phyloP scores from a whole-genome alignment of 2,329 filamentous ascomycete genomes.

The Venturia oleaginea region DNA sequence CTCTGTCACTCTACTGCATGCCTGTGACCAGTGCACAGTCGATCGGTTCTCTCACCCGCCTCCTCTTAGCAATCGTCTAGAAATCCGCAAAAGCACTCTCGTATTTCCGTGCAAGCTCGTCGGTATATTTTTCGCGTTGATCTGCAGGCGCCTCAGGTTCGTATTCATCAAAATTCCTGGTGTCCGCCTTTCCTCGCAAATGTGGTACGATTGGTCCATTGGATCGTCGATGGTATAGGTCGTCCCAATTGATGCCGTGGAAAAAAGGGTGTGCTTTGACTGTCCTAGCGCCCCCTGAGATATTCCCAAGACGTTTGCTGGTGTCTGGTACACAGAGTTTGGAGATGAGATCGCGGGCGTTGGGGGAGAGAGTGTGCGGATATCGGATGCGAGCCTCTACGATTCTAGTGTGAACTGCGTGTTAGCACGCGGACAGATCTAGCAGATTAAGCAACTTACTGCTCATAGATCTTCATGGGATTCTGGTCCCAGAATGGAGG shows the following conservation, averaged over 20 bases:
- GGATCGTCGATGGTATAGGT: conserved; percentile 53
- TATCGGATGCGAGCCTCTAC: conserved; percentile 70
- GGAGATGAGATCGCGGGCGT: conserved; percentile 66
- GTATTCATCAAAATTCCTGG: conserved; percentile 74
- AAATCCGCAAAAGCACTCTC: conserved; percentile 66
- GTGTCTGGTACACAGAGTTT: conserved; percentile 72
- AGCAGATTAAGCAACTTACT: conserved; percentile 25
- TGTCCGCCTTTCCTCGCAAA: conserved; percentile 61
- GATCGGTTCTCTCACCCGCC: neutral
- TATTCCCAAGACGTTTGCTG: conserved; percentile 68
- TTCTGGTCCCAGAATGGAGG: conserved; percentile 84
- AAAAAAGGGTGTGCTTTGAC: conserved; percentile 76
- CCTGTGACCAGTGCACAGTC: neutral
- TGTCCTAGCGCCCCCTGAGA: conserved; percentile 60
- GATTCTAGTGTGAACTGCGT: conserved; percentile 45
- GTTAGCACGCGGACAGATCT: neutral
- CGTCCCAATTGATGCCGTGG: conserved; percentile 62
- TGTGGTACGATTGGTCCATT: conserved; percentile 69
- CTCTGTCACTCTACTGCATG: neutral
- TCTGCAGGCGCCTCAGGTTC: conserved; percentile 46
- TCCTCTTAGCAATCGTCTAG: conserved; percentile 27
- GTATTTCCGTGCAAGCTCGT: conserved; percentile 59
- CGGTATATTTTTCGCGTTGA: conserved; percentile 53
- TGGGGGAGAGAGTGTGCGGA: conserved; percentile 56
- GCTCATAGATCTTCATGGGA: conserved; percentile 78